These are phyloP conservation scores for Quercus mongolica DNA, from an alignment of 306 rosid genomes.

Conservation along the genomic window DNA sequence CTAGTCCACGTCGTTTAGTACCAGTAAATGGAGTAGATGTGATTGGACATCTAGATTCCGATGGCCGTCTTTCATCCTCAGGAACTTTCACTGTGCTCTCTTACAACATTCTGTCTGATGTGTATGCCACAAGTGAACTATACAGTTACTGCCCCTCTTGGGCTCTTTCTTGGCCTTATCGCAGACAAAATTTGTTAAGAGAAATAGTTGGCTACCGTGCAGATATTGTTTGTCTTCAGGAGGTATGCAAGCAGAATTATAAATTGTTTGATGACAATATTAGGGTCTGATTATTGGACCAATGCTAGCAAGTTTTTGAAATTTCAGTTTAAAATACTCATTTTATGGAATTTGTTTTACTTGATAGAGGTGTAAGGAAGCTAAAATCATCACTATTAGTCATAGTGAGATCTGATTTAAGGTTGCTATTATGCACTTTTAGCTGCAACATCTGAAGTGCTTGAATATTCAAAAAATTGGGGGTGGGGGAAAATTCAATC, in stretches of 20 bases:
- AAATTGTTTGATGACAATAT: conserved; percentile 12
- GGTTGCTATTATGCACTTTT: neutral
- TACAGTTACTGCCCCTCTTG: conserved; percentile 92
- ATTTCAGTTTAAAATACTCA: neutral
- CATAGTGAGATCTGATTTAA: neutral
- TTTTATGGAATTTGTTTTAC: neutral
- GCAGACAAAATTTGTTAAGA: conserved; percentile 88
- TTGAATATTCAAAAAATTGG: neutral
- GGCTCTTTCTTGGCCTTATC: conserved; percentile 99
- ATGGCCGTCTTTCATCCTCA: conserved; percentile 64
- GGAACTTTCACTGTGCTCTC: conserved; percentile 91
- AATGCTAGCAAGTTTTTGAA: neutral
- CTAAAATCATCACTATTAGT: neutral
- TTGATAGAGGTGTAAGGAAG: neutral
- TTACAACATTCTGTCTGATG: conserved; percentile 89
- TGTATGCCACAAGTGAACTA: conserved; percentile 70
- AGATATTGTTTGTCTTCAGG: conserved; percentile 97
- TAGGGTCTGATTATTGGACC: conserved; percentile 6
- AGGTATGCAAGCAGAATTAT: conserved; percentile 49
- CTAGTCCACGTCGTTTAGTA: conserved; percentile 71
- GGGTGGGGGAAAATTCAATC: neutral
- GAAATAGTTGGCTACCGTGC: conserved; percentile 95
- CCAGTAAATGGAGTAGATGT: conserved; percentile 65
- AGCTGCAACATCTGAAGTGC: neutral
- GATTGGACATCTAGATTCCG: conserved; percentile 70